Base-by-base conservation (phyloP, 306 rosid genomes). In the Potentilla sterilis region DNA sequence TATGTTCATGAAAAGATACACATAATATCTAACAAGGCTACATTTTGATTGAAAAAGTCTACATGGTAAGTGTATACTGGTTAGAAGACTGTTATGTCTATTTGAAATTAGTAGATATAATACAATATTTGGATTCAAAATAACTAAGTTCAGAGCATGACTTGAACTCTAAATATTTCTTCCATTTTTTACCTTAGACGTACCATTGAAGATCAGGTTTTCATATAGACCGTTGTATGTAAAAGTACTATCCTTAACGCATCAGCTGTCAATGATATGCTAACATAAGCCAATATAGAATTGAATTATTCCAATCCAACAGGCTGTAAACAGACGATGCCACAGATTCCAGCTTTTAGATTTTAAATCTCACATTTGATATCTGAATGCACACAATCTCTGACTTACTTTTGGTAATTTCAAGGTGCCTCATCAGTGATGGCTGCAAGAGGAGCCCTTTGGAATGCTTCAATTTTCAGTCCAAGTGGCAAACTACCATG, bases 401-500 rank as follows among this genome's bases (percentile, higher is more conserved):
- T 15, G 18, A 7, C 28, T 28, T 55, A 13, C 28, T 55, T n/a
- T 55, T 55, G 61, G 61, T 55, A n/a, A 55, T 19, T 55, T 55
- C 32, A 62, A 93, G 98, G 98, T 85, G 91, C 97, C 78, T 81
- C 93, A 1, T 91, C 98, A 0, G 89, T 88, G 75, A 91, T 91
- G 98, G 97, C 85, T 76, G 98, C 98, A 18, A 86, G 98, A 88
- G 98, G 98, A 59, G 98, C 96, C 75, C 90, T 91, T 66, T 91
- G 97, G 98, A 93, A 93, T 83, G 90, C 97, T 84, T 89, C 98
- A 46, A 87, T 93, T 64, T 93, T 93, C 83, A 89, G 87, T 5
- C 86, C 91, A 7, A 61, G 82, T 40, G 93, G 96, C 35, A 71
- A 83, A 81, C 76, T 88, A 80, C 74, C 92, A 44, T 77, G 81